Evolutionary conservation across 176 grass and related monocot species (phyloP).

Genomic region (Carex parvula): DNA sequence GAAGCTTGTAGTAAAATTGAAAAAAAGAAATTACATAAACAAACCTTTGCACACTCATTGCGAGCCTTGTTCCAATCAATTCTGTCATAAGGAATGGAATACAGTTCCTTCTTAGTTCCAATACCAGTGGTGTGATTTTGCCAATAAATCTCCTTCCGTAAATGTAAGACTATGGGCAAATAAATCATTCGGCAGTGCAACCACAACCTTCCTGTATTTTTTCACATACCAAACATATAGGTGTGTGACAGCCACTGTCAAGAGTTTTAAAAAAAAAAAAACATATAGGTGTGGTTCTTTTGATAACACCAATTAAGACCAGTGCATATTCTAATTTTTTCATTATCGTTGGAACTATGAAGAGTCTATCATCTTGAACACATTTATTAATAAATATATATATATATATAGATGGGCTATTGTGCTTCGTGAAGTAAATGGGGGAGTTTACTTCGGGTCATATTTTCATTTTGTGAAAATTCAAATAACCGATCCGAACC

Average conservation of each 20-base stretch:
- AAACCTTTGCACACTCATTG: slow-evolving; percentile 94
- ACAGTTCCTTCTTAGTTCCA: slow-evolving; percentile 75
- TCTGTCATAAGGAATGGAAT: slow-evolving; percentile 38
- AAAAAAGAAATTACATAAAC: background rate
- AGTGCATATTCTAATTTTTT: background rate
- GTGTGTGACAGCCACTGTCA: background rate
- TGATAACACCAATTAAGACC: background rate
- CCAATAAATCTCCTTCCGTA: slow-evolving; percentile 87
- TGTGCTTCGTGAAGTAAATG: too few relatives aligned
- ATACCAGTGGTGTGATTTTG: slow-evolving; percentile 52
- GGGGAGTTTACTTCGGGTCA: too few relatives aligned
- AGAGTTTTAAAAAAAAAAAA: too few relatives aligned
- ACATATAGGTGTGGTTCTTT: background rate
- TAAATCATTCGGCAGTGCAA: slow-evolving; percentile 95
- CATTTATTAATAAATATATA: too few relatives aligned
- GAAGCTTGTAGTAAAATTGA: background rate
- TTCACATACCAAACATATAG: background rate
- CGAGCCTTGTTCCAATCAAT: slow-evolving; percentile 92
- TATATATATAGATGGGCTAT: too few relatives aligned
- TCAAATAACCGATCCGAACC: too few relatives aligned
- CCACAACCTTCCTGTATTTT: slow-evolving; percentile 76
- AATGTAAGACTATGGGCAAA: slow-evolving; percentile 92
- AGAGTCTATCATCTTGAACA: background rate
- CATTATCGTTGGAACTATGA: background rate
- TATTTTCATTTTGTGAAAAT: too few relatives aligned